Evolutionary conservation across 2,329 filamentous ascomycete genomes (phyloP), one percentile per base, ranked within the genome.

Genomic region (Blumeria graminis): DNA sequence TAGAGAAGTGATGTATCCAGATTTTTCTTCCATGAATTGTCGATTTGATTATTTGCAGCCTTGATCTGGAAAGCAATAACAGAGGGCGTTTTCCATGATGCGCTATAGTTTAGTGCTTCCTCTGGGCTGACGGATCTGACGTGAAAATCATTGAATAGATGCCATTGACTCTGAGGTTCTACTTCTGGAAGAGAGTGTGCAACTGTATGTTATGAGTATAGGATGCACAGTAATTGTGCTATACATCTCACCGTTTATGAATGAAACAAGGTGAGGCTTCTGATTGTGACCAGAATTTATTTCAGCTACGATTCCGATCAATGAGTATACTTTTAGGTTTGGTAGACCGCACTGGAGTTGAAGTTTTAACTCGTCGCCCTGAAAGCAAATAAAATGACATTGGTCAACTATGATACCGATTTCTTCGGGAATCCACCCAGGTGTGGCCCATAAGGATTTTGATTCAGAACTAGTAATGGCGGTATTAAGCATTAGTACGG

Each of bases 61-160:
- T 90, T 93, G 33, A 84, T 71, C 67, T 98, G 92, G 69, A 86
- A 98, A 4, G 86, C 76, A 56, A 98, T 71, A 5, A 96, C 83
- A 11, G 86, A 88, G 0, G 92, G 92, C 54, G 87, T 75, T 71
- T 96, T 98, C 92, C 92, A 98, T 16, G 81, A 76, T 3, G 87
- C 80, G 59, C 90, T 89, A 68, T 96, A 98, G 28, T 83, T 81
- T 16, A 96, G 72, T 0, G 90, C 93, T 66, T 98, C 90, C 59
- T 88, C 82, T 33, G 78, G 76, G 35, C 82, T 78, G 14, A 94
- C 78, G 9, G 83, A 81, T 11, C 85, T 80, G 22, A 98, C 93
- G 38, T 94, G 71, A 64, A 98, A 98, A 69, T 98, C 92, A 63
- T 98, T 98, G 71, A 98, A 95, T 0, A 98, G 70, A 69, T 96